Evolutionary conservation across 306 rosid species (phyloP), one percentile per base, ranked within the genome.

Genomic region (Astragalus membranaceus): DNA sequence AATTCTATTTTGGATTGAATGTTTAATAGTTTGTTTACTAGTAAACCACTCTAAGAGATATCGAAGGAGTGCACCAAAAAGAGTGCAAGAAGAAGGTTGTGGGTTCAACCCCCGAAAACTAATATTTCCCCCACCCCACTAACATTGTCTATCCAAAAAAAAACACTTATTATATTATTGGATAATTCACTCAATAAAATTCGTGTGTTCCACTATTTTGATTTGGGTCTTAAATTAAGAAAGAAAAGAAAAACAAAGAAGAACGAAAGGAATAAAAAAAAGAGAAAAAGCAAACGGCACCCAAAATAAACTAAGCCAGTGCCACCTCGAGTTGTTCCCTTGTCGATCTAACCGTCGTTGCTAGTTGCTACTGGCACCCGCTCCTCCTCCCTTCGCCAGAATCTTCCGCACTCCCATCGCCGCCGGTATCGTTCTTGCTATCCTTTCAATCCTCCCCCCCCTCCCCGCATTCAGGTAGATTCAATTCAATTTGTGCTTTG

Each of bases 301-400:
- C 17, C 20, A 47, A 47, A 47, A 48, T 48, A 43, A 70, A 56
- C 43, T 6, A 8, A 23, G 63, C 7, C 16, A 23, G 65, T 55
- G 75, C 42, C 65, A 42, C 75, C 75, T n/a, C 54, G 12, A 41
- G 30, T 69, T 69, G 74, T 54, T 46, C 47, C 46, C 20, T 57
- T 29, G 0, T 56, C 65, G 17, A 62, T 26, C 43, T 13, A 23
- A 23, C 51, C 51, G 69, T 48, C 46, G 20, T 64, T 11, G 46
- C 36, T 17, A 16, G 35, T 64, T 11, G 36, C 46, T 17, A 16
- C 39, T 14, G 44, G 6, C 56, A 70, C 26, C 58, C 33, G 50
- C 50, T 5, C 51, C 50, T 37, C 41, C 30, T 13, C 14, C 60
- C 41, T 4, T 68, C 37, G 54, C 37, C 56, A 64, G 39, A 41